Percentiles rank a stretch among this genome's conserved stretches.
These are phyloP conservation scores for Xerocomus minutiporus DNA, from an alignment of 1,284 basidiomycete genomes.

Conservation along the genomic window DNA sequence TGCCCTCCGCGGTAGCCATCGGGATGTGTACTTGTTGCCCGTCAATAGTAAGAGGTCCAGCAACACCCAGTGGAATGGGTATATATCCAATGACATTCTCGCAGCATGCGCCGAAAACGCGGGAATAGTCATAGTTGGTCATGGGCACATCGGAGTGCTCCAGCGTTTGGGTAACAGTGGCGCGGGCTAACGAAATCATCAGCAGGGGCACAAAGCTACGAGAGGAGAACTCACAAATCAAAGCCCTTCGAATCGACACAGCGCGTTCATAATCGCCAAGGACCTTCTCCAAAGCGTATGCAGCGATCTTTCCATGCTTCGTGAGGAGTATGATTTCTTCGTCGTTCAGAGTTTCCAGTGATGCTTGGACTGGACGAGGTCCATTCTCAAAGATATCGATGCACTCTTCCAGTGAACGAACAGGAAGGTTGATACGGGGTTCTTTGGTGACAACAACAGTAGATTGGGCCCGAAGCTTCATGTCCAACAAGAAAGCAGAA, in stretches of 20 bases:
- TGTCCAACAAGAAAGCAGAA: slow-evolving; percentile 47
- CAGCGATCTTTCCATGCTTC: slow-evolving; percentile 90
- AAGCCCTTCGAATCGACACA: slow-evolving; percentile 81
- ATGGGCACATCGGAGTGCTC: slow-evolving; percentile 84
- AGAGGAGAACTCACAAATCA: slow-evolving; percentile 70
- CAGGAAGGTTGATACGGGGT: slow-evolving; percentile 21
- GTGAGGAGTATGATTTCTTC: slow-evolving; percentile 90
- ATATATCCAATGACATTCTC: slow-evolving; percentile 99
- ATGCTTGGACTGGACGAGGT: slow-evolving; percentile 57
- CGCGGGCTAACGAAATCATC: slow-evolving; percentile 59
- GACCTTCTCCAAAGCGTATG: slow-evolving; percentile 93
- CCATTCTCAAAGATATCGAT: slow-evolving; percentile 85
- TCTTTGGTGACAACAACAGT: slow-evolving; percentile 17
- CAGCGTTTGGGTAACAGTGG: slow-evolving; percentile 80
- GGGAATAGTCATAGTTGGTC: slow-evolving; percentile 87
- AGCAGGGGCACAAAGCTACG: neutral
- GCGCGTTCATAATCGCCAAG: slow-evolving; percentile 85
- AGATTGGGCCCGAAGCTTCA: slow-evolving; percentile 39
- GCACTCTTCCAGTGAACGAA: slow-evolving; percentile 74
- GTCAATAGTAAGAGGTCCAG: slow-evolving; percentile 92
- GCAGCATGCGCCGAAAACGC: slow-evolving; percentile 96
- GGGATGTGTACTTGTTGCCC: slow-evolving; percentile 86
- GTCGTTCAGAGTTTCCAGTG: slow-evolving; percentile 70
- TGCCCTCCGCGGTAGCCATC: slow-evolving; percentile 99
- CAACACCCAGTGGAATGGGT: slow-evolving; percentile 94